Conservation (phyloP, 768 basidiomycete species). For the Solioccasus polychromus region DNA sequence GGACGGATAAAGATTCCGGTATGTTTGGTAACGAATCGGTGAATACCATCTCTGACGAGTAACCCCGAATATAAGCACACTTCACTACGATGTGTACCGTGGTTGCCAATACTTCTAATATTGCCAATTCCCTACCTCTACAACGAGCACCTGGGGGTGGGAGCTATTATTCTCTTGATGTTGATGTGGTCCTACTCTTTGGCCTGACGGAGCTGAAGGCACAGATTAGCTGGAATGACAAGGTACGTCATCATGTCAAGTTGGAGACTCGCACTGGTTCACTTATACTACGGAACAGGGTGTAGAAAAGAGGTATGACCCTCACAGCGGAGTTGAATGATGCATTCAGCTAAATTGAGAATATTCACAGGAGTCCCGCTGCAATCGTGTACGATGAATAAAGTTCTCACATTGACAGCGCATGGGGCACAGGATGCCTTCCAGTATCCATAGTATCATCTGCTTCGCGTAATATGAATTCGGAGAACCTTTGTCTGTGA, state of each 20-base stretch:
- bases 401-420: no score
- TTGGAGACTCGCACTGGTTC: neutral
- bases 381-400: constrained; percentile 20
- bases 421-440: no score
- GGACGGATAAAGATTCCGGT: constrained; percentile 16
- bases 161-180: constrained; percentile 19
- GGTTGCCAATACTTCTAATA: constrained; percentile 6
- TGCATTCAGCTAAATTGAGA: neutral
- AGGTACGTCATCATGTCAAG: neutral
- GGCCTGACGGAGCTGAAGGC: constrained; percentile 46
- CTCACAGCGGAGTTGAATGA: neutral
- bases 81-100: constrained; percentile 15
- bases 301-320: constrained; percentile 13
- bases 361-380: constrained; percentile 16
- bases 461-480: no score
- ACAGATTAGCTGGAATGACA: constrained; percentile 41
- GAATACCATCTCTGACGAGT: neutral
- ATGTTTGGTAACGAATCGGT: neutral
- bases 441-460: no score
- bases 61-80: neutral
- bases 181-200: constrained; percentile 37
- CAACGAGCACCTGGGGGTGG: neutral
- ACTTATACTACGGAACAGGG: constrained; percentile 9
- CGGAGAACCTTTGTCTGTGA: no score
- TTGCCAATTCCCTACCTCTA: neutral